These are phyloP conservation scores for Aureobasidium sp. DNA, from an alignment of 2,329 filamentous ascomycete species.

Conservation along the genomic window DNA sequence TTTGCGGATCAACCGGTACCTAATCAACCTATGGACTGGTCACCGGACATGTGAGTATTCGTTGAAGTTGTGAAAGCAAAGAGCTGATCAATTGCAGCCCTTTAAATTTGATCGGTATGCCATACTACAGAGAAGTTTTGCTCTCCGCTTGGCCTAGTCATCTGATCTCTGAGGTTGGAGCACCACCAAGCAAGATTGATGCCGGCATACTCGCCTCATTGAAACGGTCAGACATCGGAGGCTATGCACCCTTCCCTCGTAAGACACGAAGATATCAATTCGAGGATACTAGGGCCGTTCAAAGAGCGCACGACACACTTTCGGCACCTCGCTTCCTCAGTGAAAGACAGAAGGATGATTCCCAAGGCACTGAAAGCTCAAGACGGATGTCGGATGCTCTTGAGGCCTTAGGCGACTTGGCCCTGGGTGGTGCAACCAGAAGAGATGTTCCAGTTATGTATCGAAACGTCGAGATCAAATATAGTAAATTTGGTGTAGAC, in stretches of 20 bases:
- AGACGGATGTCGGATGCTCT: constrained; percentile 49
- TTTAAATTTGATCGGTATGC: constrained; percentile 79
- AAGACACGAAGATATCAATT: constrained; percentile 73
- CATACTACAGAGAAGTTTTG: constrained; percentile 82
- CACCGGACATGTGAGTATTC: constrained; percentile 55
- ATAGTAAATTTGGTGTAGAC: constrained; percentile 97
- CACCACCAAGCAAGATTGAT: constrained; percentile 70
- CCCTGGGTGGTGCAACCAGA: constrained; percentile 64
- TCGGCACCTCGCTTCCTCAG: constrained; percentile 87
- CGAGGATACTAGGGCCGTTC: constrained; percentile 41
- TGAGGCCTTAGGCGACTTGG: constrained; percentile 59
- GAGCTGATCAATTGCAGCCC: constrained; percentile 46
- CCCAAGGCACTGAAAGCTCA: constrained; percentile 45
- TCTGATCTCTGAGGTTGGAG: constrained; percentile 76
- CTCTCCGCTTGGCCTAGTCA: constrained; percentile 87
- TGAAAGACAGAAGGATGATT: constrained; percentile 68
- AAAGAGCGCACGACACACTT: constrained; percentile 56
- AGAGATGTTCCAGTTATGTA: constrained; percentile 84
- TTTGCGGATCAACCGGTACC: constrained; percentile 62
- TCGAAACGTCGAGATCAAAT: constrained; percentile 93
- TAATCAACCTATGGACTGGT: constrained; percentile 37
- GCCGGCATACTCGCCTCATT: constrained; percentile 60
- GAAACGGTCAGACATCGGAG: constrained; percentile 26
- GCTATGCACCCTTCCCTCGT: constrained; percentile 69
- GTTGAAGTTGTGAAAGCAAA: too few species aligned